Evolutionary conservation across 2,329 filamentous ascomycete genomes (phyloP).

Genomic region (Aureobasidium sp.): DNA sequence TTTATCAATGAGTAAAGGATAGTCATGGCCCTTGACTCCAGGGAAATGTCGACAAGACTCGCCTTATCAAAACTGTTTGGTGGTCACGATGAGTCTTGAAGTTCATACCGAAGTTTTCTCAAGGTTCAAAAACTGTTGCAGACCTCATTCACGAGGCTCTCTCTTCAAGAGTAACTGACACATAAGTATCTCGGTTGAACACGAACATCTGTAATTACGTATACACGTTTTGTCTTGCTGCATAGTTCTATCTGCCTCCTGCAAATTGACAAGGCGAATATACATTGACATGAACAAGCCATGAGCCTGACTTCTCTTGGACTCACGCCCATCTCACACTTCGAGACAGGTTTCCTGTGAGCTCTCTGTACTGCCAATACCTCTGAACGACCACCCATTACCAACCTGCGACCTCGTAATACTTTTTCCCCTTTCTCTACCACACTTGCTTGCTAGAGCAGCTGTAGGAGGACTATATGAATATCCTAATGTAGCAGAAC

Average conservation of each 20-base stretch:
- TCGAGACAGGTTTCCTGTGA: neutral
- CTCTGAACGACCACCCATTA: neutral
- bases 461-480: neutral
- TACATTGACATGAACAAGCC: neutral
- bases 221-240: neutral
- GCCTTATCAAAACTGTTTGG: too few species aligned
- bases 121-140: neutral
- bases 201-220: neutral
- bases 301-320: neutral
- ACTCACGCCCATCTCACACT: neutral
- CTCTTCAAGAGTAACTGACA: neutral
- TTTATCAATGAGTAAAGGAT: neutral
- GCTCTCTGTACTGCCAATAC: neutral
- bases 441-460: neutral
- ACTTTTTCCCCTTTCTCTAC: neutral
- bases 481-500: neutral
- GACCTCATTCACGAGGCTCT: neutral
- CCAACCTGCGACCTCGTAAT: neutral
- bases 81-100: neutral
- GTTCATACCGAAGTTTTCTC: neutral
- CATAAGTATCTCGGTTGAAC: neutral
- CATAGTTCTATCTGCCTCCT: neutral
- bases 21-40: neutral
- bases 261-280: neutral
- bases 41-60: neutral